phyloP scores from a whole-genome alignment of 202 grass and related monocot species.

The Zizania palustris region DNA sequence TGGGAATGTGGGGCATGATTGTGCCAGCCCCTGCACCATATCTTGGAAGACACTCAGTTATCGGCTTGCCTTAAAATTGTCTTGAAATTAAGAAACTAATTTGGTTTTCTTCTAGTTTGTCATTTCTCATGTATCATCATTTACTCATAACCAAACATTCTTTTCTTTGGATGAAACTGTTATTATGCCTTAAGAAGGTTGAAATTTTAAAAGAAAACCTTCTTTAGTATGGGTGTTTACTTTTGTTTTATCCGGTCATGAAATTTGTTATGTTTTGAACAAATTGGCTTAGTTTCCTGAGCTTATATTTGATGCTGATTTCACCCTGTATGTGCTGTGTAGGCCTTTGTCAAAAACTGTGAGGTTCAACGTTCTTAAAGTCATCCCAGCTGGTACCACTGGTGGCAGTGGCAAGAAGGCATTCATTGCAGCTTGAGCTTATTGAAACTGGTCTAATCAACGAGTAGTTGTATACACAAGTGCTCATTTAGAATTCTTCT shows the following conservation, averaged over 20 bases:
- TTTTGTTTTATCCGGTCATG: background rate
- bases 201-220: background rate
- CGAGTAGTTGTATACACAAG: background rate
- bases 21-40: background rate
- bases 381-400: slow-evolving; percentile 58
- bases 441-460: background rate
- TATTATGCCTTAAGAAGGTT: background rate
- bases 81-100: background rate
- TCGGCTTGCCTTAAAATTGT: background rate
- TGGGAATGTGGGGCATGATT: background rate
- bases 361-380: slow-evolving; percentile 59
- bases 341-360: slow-evolving; percentile 66
- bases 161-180: background rate
- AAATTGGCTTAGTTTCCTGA: background rate
- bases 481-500: background rate
- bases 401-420: slow-evolving; percentile 57
- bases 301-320: background rate
- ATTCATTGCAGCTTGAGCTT: slow-evolving; percentile 46
- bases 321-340: slow-evolving; percentile 14
- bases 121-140: background rate
- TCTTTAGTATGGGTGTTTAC: background rate
- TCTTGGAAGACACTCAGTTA: background rate
- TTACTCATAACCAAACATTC: background rate
- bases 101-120: background rate
- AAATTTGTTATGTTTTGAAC: background rate